Percentiles rank a stretch among this genome's conserved stretches.
These are phyloP conservation scores for Podaxis sp. DNA, from an alignment of 768 basidiomycete species.

Conservation along the genomic window DNA sequence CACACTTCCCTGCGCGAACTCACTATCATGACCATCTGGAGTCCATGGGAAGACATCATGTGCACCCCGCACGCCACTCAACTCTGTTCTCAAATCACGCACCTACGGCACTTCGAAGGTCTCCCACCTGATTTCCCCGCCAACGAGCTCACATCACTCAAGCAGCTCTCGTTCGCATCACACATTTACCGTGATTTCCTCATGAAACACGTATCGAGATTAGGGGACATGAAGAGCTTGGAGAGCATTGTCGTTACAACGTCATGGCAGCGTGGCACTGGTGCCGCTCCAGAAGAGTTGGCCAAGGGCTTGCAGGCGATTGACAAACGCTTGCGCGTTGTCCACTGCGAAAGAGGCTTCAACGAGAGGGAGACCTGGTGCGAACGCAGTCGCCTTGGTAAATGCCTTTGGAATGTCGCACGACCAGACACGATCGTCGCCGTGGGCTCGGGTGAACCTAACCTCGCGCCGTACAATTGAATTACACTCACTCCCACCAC, in stretches of 20 bases:
- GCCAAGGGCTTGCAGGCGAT: constrained; percentile 10
- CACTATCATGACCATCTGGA: constrained; percentile 14
- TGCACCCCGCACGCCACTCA: constrained; percentile 5
- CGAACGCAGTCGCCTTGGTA: constrained; percentile 6
- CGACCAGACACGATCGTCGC: constrained; percentile 7
- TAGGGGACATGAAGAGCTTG: constrained; percentile 4
- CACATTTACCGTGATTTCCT: constrained; percentile 15
- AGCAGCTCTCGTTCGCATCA: constrained; percentile 12
- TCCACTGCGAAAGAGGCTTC: constrained; percentile 7
- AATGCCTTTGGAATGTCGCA: constrained; percentile 10
- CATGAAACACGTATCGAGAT: constrained; percentile 1
- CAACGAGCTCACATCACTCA: constrained; percentile 12
- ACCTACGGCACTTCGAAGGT: constrained; percentile 10
- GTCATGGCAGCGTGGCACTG: constrained; percentile 1
- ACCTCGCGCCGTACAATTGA: neutral
- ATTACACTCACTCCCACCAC: neutral
- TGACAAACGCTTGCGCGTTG: constrained; percentile 11
- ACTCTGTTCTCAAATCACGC: constrained; percentile 12
- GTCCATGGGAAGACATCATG: constrained; percentile 10
- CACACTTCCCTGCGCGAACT: constrained; percentile 12
- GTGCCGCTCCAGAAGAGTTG: neutral
- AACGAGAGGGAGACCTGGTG: constrained; percentile 9
- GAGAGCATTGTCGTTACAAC: constrained; percentile 10
- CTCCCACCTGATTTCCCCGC: constrained; percentile 12
- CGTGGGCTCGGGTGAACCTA: neutral